phyloP scores from a whole-genome alignment of 2,329 filamentous ascomycete species.

The Fusarium succisae region DNA sequence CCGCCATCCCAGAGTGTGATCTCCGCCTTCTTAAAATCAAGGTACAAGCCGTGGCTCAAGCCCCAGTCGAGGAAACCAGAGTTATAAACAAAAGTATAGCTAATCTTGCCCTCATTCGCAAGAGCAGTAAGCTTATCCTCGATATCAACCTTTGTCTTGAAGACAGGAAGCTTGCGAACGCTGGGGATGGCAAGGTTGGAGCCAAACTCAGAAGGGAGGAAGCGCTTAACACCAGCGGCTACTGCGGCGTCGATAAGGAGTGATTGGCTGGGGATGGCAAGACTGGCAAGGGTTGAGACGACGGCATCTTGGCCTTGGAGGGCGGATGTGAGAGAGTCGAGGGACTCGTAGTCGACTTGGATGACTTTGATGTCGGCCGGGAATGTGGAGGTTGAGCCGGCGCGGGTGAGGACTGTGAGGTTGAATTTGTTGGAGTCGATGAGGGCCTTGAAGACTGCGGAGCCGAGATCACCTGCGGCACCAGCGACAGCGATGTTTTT shows the following conservation, averaged over 20 bases:
- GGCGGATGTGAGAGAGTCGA: slow-evolving; percentile 58
- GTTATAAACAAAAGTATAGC: slow-evolving; percentile 65
- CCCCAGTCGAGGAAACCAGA: slow-evolving; percentile 70
- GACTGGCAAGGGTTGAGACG: slow-evolving; percentile 49
- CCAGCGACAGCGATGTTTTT: slow-evolving; percentile 53
- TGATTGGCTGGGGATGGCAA: slow-evolving; percentile 50
- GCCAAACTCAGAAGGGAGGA: slow-evolving; percentile 69
- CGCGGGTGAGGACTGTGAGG: slow-evolving; percentile 49
- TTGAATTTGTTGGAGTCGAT: slow-evolving; percentile 47
- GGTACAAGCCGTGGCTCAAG: slow-evolving; percentile 52
- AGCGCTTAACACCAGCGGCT: slow-evolving; percentile 67
- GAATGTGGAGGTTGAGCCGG: slow-evolving; percentile 52
- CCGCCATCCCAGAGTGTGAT: slow-evolving; percentile 61
- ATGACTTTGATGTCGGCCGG: slow-evolving; percentile 44
- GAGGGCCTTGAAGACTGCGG: slow-evolving; percentile 44
- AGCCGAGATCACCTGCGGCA: slow-evolving; percentile 50
- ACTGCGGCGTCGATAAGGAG: slow-evolving; percentile 67
- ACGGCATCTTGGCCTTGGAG: slow-evolving; percentile 67
- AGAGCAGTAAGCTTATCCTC: slow-evolving; percentile 53
- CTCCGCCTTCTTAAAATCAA: slow-evolving; percentile 51
- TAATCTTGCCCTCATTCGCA: slow-evolving; percentile 53
- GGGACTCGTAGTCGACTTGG: slow-evolving; percentile 53
- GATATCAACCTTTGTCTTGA: slow-evolving; percentile 58
- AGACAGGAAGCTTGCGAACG: slow-evolving; percentile 58
- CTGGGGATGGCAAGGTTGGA: slow-evolving; percentile 47